A percentile compares a stretch with the other conserved stretches of the same genome.
Conservation (phyloP, 2,329 filamentous ascomycete genomes). For the Colletotrichum cuscutae region DNA sequence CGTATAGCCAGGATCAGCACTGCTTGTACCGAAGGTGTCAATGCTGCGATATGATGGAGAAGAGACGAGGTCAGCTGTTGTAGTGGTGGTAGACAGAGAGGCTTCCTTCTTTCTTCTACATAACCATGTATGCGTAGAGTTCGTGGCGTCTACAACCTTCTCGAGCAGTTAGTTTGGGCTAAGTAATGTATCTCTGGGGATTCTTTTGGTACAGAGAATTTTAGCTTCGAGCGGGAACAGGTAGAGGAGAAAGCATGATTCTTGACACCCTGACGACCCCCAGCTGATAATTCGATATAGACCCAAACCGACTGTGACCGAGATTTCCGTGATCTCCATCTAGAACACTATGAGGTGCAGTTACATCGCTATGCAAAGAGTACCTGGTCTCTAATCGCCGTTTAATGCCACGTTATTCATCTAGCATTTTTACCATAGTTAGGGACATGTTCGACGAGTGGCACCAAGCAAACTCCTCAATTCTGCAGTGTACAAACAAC, state of each 20-base stretch:
- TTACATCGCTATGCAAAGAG: not conserved
- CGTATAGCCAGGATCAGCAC: no score
- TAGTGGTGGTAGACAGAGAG: not conserved
- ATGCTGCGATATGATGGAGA: no score
- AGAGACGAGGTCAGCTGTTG: not conserved
- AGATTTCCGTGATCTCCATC: not conserved
- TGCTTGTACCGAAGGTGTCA: no score
- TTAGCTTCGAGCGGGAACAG: not conserved
- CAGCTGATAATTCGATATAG: no score
- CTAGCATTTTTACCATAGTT: no score
- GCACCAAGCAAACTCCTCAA: no score
- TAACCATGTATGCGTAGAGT: not conserved
- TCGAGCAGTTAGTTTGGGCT: not conserved
- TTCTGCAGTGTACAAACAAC: no score
- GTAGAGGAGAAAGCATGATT: not conserved
- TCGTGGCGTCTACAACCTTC: not conserved
- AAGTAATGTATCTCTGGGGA: not conserved
- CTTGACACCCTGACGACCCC: not conserved
- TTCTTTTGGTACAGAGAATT: not conserved
- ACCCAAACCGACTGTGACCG: no score
- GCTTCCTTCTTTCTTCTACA: not conserved
- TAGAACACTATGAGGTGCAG: not conserved
- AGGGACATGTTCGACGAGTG: no score
- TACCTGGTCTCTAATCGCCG: no score
- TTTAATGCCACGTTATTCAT: rapidly evolving